phyloP scores from a whole-genome alignment of 306 rosid genomes.

The Trichosanthes truncata region DNA sequence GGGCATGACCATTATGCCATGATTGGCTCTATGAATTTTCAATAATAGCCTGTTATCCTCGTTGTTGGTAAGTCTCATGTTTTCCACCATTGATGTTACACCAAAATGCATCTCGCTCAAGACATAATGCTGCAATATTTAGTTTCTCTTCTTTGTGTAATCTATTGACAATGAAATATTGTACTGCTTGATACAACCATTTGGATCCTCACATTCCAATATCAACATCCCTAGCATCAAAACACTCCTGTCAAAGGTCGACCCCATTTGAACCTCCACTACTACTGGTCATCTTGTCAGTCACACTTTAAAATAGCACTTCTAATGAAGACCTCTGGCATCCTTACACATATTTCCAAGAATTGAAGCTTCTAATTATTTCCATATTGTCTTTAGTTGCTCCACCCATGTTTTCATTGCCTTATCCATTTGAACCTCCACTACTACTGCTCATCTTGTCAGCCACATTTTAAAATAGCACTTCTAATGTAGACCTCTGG shows the following conservation, averaged over 20 bases:
- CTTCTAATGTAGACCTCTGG: background rate
- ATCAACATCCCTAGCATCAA: background rate
- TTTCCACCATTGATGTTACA: background rate
- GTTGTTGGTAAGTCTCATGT: background rate
- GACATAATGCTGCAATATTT: background rate
- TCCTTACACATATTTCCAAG: background rate
- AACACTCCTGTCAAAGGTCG: background rate
- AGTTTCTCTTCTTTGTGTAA: background rate
- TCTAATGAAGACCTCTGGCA: background rate
- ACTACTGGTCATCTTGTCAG: background rate
- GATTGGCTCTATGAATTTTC: background rate
- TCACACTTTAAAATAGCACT: background rate
- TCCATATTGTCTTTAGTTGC: background rate
- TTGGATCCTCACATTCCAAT: background rate
- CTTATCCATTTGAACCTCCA: background rate
- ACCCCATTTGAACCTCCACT: background rate
- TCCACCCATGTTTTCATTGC: background rate
- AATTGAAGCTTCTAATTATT: background rate
- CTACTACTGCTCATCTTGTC: background rate
- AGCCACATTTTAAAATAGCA: background rate
- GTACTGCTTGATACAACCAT: background rate
- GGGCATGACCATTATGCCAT: background rate
- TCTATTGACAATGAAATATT: background rate
- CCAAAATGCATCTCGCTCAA: background rate
- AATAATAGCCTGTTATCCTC: background rate